phyloP scores from a whole-genome alignment of 2,329 filamentous ascomycete genomes.

The Cercospora zeae-maydis region DNA sequence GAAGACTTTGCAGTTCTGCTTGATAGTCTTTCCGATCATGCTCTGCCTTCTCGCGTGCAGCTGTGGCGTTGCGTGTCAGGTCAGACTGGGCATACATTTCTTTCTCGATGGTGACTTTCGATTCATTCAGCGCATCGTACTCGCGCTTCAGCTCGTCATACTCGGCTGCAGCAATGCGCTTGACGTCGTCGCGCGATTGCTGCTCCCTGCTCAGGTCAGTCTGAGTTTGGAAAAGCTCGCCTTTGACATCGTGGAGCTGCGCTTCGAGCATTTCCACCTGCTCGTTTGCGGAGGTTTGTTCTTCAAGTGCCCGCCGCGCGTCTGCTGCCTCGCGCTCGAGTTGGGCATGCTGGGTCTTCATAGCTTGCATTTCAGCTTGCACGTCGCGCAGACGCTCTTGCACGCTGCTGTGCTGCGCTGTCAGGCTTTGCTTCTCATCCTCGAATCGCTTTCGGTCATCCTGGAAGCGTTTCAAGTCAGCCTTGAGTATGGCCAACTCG shows the following conservation, averaged over 20 bases:
- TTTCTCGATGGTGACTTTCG: conserved; percentile 96
- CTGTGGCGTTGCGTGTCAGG: conserved; percentile 77
- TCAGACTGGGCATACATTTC: conserved; percentile 96
- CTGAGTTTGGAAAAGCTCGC: conserved; percentile 78
- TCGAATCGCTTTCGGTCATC: conserved; percentile 75
- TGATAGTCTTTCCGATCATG: conserved; percentile 87
- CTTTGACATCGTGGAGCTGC: conserved; percentile 83
- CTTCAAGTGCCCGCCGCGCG: conserved; percentile 79
- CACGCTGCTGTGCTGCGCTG: conserved; percentile 74
- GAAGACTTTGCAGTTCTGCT: conserved; percentile 74
- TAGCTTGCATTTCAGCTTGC: conserved; percentile 81
- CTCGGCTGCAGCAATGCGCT: conserved; percentile 86
- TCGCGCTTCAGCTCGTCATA: conserved; percentile 78
- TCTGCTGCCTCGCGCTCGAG: conserved; percentile 86
- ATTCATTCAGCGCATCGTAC: conserved; percentile 80
- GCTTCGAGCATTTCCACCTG: conserved; percentile 83
- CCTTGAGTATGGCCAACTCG: conserved; percentile 78
- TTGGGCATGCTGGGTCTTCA: conserved; percentile 78
- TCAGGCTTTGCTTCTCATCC: conserved; percentile 68
- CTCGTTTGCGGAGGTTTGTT: conserved; percentile 83
- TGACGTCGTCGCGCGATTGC: conserved; percentile 90
- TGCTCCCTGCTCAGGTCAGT: conserved; percentile 85
- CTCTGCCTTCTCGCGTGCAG: conserved; percentile 75
- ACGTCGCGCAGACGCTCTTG: conserved; percentile 73
- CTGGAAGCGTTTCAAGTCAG: conserved; percentile 79